Conservation (phyloP, 2,329 filamentous ascomycete species). For the Thermothelomyces thermophilus region DNA sequence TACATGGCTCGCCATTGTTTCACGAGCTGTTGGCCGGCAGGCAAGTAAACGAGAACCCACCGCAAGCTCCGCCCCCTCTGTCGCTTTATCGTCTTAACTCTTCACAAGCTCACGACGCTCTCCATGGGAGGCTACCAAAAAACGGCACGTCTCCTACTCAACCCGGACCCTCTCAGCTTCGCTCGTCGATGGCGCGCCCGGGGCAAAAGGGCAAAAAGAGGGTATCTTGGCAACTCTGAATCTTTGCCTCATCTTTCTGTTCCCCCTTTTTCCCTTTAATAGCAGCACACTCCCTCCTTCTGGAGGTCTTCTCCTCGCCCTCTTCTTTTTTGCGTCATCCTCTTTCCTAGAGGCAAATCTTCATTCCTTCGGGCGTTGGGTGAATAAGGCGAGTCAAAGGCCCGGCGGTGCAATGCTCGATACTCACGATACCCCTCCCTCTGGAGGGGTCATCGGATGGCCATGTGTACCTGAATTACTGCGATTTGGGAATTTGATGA, state of each 20-base stretch:
- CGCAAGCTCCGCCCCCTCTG: not conserved
- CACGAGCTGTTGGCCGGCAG: not conserved
- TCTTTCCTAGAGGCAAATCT: too few relatives aligned
- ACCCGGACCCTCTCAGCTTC: not conserved
- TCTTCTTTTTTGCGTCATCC: too few relatives aligned
- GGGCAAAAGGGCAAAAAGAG: not conserved
- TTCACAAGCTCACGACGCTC: not conserved
- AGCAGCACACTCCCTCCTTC: not conserved
- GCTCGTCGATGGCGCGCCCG: not conserved
- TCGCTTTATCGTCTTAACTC: not conserved
- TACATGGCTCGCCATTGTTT: not conserved
- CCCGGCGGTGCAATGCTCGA: too few relatives aligned
- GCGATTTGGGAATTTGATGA: too few relatives aligned
- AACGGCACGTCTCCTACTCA: not conserved
- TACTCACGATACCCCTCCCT: too few relatives aligned
- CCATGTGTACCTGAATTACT: too few relatives aligned
- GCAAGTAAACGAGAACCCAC: not conserved
- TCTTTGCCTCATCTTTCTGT: not conserved
- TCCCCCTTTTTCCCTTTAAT: not conserved
- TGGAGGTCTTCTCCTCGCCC: too few relatives aligned
- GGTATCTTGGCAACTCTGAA: conserved; percentile 5
- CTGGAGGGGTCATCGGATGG: too few relatives aligned
- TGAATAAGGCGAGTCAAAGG: too few relatives aligned
- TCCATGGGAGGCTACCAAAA: not conserved
- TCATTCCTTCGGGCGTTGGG: too few relatives aligned